Evolutionary conservation across 208 protist species (phyloP).

Genomic region (Acanthamoeba triangularis): DNA sequence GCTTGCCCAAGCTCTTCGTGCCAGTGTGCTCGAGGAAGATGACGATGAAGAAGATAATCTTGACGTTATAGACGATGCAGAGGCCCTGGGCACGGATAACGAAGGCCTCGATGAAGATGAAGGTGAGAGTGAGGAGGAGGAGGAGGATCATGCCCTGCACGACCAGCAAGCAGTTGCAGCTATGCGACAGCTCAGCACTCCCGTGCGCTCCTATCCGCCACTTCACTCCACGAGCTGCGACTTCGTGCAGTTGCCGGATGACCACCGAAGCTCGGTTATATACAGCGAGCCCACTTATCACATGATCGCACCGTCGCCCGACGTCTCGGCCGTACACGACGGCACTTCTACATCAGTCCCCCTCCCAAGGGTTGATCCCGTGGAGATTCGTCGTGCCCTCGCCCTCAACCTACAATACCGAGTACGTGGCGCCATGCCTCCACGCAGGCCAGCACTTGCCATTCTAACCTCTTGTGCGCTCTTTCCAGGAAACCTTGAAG

Average conservation of each 20-base stretch:
- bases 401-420: conserved; percentile 48
- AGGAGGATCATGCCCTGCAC: not conserved
- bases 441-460: too few relatives aligned
- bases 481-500: not conserved
- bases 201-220: not conserved
- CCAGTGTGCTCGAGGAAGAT: not conserved
- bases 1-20: not conserved
- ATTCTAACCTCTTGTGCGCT: not conserved
- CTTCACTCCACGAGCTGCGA: not conserved
- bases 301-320: not conserved
- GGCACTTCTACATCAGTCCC: too few relatives aligned
- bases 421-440: not conserved
- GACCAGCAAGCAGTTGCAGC: not conserved
- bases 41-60: not conserved
- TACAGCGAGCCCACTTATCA: not conserved
- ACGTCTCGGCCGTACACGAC: not conserved
- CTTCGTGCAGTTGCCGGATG: not conserved
- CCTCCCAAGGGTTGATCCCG: not conserved
- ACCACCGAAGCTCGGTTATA: not conserved
- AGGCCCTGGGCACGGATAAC: not conserved
- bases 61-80: not conserved
- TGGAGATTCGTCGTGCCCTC: not conserved
- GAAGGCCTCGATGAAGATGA: not conserved
- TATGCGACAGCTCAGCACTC: not conserved
- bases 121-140: not conserved